Base-by-base conservation (phyloP, 1,284 basidiomycete genomes). In the Sporisorium scitamineum region DNA sequence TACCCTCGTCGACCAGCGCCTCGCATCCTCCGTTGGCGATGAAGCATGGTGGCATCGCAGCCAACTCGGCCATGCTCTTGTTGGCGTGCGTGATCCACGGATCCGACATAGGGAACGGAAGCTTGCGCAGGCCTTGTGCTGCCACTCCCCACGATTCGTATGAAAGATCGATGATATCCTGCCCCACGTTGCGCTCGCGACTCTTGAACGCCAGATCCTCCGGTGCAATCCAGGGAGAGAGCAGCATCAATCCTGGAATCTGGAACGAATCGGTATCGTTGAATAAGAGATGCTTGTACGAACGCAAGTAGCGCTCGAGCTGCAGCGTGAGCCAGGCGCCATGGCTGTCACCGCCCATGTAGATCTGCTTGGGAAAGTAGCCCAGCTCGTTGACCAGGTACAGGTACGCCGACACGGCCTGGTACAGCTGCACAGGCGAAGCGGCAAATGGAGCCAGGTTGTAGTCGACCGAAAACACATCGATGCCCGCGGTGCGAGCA, bases 381-480 rank as follows among this genome's bases (percentile, higher is more conserved):
- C 79, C 76, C 5, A 84, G 71, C 41, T 74, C 65, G 54, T 76
- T 66, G 53, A 79, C 57, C 10, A 84, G 70, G 70, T 80, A 76
- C 11, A 83, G 41, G 60, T 82, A 84, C 0, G 68, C 81, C 8
- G 74, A 81, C 11, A 84, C 48, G 14, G 54, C 72, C 63, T 84
- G 83, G 41, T 79, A 61, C 42, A 84, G 67, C 51, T 78, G 78
- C 11, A 82, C 70, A 9, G 83, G 83, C 59, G 64, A 79, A 9
- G 74, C 72, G 1, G 76, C 80, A 20, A 68, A 71, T 1, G 83
- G 83, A 10, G 83, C 82, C 26, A 84, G 62, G 70, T 80, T 70
- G 77, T 84, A 84, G 61, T 84, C 83, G 59, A 84, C 80, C 51
- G 82, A 77, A 50, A 84, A 84, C 14, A 84, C 54, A 54, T 83